phyloP scores from a whole-genome alignment of 805 yeast species.

The Candida germanica region DNA sequence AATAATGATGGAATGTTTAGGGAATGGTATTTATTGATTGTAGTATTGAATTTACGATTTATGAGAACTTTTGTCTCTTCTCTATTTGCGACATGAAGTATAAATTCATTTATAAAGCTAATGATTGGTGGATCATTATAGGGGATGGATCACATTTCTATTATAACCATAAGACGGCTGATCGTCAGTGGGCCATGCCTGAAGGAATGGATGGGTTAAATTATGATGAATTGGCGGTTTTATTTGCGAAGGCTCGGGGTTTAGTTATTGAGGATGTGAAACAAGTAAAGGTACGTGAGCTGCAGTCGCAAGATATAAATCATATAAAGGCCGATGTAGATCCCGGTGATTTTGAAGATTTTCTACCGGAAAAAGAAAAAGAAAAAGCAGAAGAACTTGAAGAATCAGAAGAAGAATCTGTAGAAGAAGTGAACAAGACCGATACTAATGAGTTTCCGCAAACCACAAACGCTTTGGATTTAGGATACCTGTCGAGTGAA shows the following conservation, averaged over 20 bases:
- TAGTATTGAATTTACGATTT: not conserved
- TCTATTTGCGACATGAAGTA: constrained; percentile 8
- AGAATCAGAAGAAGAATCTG: constrained; percentile 2
- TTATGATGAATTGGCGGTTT: constrained; percentile 7
- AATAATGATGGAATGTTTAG: too few species aligned
- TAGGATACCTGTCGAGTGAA: constrained; percentile 10
- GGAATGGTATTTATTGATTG: not conserved
- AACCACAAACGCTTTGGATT: constrained; percentile 1
- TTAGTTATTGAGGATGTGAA: too few species aligned
- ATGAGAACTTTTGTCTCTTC: too few species aligned
- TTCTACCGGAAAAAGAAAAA: not conserved
- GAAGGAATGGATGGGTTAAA: constrained; percentile 5
- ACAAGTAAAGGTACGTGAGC: too few species aligned
- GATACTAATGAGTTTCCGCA: not conserved
- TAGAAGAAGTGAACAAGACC: constrained; percentile 3
- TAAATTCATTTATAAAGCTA: constrained; percentile 9
- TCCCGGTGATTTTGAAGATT: too few species aligned
- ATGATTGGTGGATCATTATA: constrained; percentile 11
- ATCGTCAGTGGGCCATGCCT: constrained; percentile 12
- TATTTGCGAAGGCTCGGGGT: constrained; percentile 14
- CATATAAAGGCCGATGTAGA: too few species aligned
- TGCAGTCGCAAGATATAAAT: too few species aligned
- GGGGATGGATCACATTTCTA: constrained; percentile 12
- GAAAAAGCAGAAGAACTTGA: constrained; percentile 1
- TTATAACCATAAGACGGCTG: constrained; percentile 6